Base-by-base conservation (phyloP, 1,284 basidiomycete genomes). In the Xerocomus nothofagi region DNA sequence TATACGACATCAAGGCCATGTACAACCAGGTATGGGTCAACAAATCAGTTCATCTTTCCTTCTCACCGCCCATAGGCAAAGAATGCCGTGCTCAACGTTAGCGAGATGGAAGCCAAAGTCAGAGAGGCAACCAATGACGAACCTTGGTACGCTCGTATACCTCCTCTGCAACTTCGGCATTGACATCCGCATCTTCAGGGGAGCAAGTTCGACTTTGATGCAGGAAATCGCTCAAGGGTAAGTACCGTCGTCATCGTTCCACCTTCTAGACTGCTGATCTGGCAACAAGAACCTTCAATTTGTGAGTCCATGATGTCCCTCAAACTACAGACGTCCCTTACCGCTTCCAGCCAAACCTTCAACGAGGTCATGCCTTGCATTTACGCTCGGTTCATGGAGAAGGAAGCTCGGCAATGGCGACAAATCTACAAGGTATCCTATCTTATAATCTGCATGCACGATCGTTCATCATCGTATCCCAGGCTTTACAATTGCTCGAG, bases 321-420 rank as follows among this genome's bases (percentile, higher is more conserved):
- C 39, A 32, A 41, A 32, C 17, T 24, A 39, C 34, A 43, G n/a
- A 29, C 31, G 26, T 36, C 20, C 50, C 64, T 24, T 67, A 39
- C 24, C 18, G 44, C 44, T 27, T 34, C 4, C 65, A 95, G 92
- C 74, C 93, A 96, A 76, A 86, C 96, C 60, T 99, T 99, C 74
- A 99, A 99, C 72, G 97, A 99, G 75, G 94, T 99, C 66, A 98
- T 99, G 94, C 96, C 97, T 3, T 88, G 86, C 64, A 98, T 98
- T 62, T 99, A 98, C 71, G 80, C 87, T 4, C 84, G 91, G 23
- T 93, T 93, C 71, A 94, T 94, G 91, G 91, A 95, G 71, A 98
- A 98, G 74, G 97, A 99, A 71, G 97, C 97, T 0, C 78, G 89
- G 26, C 93, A 99, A 68, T 99, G 96, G 96, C 80, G 96, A 34